phyloP scores from a whole-genome alignment of 148 eudicot genomes.

The Rhododendron ferrugineum region DNA sequence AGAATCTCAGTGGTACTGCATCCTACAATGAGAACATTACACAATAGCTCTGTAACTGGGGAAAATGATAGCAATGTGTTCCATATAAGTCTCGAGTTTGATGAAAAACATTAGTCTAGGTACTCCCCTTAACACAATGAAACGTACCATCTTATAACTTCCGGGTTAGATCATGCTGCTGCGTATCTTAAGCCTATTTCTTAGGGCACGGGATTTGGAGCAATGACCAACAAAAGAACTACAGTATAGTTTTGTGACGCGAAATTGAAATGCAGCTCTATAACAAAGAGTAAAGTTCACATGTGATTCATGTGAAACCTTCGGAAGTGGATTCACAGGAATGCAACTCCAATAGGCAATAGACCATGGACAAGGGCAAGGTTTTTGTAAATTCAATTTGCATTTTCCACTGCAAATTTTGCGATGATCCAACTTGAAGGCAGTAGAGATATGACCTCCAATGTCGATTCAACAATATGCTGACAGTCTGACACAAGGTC shows the following conservation, averaged over 20 bases:
- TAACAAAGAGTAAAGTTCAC: neutral
- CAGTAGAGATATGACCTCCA: neutral
- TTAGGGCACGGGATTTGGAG: neutral
- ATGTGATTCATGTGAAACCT: neutral
- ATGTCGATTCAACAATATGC: neutral
- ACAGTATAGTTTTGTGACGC: neutral
- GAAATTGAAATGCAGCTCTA: neutral
- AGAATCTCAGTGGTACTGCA: neutral
- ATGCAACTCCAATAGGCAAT: neutral
- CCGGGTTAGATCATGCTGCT: neutral
- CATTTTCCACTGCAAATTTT: neutral
- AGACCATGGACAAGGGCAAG: neutral
- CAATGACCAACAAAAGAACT: neutral
- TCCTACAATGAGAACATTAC: neutral
- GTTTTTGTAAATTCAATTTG: neutral
- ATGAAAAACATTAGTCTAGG: neutral
- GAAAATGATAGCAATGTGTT: neutral
- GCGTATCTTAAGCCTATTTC: neutral
- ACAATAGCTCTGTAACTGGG: neutral
- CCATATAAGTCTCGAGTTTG: neutral
- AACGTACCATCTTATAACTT: neutral
- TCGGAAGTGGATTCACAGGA: neutral
- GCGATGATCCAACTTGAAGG: neutral
- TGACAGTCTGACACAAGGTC: too few species aligned
- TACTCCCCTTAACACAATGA: neutral